phyloP scores from a whole-genome alignment of 257 asterid species.

The Lithospermum erythrorhizon region DNA sequence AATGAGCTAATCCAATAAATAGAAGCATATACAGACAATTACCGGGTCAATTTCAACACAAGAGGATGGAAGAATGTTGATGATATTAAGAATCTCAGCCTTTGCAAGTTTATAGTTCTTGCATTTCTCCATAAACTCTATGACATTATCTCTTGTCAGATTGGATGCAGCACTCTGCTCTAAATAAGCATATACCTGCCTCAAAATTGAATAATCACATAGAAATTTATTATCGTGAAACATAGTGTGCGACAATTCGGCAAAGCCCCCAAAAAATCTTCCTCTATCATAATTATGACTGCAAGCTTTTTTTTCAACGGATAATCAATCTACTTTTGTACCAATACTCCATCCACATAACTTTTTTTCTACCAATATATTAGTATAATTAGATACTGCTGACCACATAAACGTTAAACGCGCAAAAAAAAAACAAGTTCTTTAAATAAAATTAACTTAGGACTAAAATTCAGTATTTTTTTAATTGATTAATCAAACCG shows the following conservation, averaged over 20 bases:
- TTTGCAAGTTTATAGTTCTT: constrained; percentile 39
- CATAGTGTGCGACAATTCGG: too few relatives aligned
- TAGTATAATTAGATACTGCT: not conserved
- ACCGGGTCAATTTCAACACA: constrained; percentile 52
- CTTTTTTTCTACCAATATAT: not conserved
- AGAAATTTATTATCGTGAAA: too few relatives aligned
- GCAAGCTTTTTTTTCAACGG: too few relatives aligned
- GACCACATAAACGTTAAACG: not conserved
- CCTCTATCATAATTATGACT: too few relatives aligned
- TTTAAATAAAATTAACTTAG: too few relatives aligned
- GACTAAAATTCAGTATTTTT: too few relatives aligned
- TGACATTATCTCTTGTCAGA: constrained; percentile 42
- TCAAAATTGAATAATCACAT: not conserved
- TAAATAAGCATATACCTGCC: constrained; percentile 63
- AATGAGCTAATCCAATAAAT: not conserved
- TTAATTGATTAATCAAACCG: not conserved
- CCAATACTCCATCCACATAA: not conserved
- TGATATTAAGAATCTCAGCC: constrained; percentile 61
- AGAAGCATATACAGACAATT: constrained; percentile 5
- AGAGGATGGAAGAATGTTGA: constrained; percentile 57
- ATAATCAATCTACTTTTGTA: too few relatives aligned
- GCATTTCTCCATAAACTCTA: constrained; percentile 34
- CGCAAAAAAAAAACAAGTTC: too few relatives aligned
- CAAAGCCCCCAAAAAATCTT: too few relatives aligned
- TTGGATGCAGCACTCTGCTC: constrained; percentile 52